These are phyloP conservation scores for Anaeramoeba flamelloides DNA, from an alignment of 78 protist species.

Conservation along the genomic window DNA sequence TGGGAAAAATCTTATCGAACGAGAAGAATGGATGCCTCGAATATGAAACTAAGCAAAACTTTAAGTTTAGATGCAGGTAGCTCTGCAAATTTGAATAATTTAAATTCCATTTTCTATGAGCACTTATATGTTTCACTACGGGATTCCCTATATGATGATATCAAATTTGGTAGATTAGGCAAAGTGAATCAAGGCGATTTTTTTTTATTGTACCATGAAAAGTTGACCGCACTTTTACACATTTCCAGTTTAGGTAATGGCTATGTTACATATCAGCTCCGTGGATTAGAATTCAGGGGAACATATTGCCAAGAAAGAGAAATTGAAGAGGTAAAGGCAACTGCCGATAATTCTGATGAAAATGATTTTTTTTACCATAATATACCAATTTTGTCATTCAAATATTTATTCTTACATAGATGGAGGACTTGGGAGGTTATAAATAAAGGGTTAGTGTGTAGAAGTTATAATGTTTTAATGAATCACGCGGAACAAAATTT, in stretches of 20 bases:
- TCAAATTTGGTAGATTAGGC: background rate
- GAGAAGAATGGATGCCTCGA: background rate
- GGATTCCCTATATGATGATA: background rate
- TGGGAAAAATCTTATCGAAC: slow-evolving; percentile 1
- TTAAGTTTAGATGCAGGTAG: background rate
- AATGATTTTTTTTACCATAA: background rate
- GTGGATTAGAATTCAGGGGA: background rate
- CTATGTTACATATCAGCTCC: background rate
- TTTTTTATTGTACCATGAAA: background rate
- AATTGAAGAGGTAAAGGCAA: background rate
- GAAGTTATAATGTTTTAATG: background rate
- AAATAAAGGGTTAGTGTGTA: background rate
- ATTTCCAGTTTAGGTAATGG: background rate
- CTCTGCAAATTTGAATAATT: background rate
- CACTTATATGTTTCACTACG: background rate
- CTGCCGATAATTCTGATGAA: background rate
- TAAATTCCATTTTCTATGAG: background rate
- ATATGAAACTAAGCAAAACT: background rate
- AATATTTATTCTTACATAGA: background rate
- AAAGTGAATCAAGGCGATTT: background rate
- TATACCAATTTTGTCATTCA: background rate
- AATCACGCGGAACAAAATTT: background rate
- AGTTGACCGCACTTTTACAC: background rate
- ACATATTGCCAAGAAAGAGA: background rate
- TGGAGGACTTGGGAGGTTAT: background rate